These are phyloP conservation scores for Teunomyces atbi DNA, from an alignment of 805 yeast genomes.

Conservation along the genomic window DNA sequence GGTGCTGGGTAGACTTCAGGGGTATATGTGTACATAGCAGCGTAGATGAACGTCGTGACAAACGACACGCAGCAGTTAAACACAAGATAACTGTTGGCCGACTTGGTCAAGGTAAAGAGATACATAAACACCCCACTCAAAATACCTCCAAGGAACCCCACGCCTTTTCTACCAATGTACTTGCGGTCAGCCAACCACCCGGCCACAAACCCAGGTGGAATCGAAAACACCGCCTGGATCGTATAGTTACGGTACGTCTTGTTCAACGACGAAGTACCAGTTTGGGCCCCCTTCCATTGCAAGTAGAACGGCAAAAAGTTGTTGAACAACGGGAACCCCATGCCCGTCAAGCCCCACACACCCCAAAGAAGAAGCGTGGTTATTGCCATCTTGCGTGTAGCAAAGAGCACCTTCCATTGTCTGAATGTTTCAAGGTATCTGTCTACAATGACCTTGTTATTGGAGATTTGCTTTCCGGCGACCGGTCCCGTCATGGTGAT, in stretches of 20 bases:
- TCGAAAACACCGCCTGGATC: slow-evolving; percentile 5
- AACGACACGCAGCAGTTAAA: slow-evolving; percentile 5
- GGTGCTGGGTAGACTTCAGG: slow-evolving; percentile 13
- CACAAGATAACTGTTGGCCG: slow-evolving; percentile 1
- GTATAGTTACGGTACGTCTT: slow-evolving; percentile 4
- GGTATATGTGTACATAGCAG: slow-evolving; percentile 11
- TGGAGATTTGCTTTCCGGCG: background rate
- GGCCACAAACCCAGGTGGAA: slow-evolving; percentile 3
- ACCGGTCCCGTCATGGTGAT: slow-evolving; percentile 1
- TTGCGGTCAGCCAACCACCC: slow-evolving; percentile 3
- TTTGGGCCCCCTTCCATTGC: slow-evolving; percentile 6
- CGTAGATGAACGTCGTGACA: slow-evolving; percentile 5
- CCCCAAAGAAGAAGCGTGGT: slow-evolving; percentile 3
- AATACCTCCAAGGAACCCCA: slow-evolving; percentile 5
- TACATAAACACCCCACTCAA: slow-evolving; percentile 3
- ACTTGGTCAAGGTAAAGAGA: slow-evolving; percentile 2
- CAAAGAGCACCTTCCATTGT: slow-evolving; percentile 3
- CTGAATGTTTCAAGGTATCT: slow-evolving; percentile 1
- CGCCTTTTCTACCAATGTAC: slow-evolving; percentile 4
- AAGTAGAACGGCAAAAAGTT: slow-evolving; percentile 5
- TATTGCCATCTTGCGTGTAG: slow-evolving; percentile 1
- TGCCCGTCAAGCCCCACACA: slow-evolving; percentile 2
- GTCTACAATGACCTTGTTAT: background rate
- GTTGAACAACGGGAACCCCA: slow-evolving; percentile 5
- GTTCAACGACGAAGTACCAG: background rate